phyloP scores from a whole-genome alignment of 345 rosid species.

The Eutrema yunnanense region DNA sequence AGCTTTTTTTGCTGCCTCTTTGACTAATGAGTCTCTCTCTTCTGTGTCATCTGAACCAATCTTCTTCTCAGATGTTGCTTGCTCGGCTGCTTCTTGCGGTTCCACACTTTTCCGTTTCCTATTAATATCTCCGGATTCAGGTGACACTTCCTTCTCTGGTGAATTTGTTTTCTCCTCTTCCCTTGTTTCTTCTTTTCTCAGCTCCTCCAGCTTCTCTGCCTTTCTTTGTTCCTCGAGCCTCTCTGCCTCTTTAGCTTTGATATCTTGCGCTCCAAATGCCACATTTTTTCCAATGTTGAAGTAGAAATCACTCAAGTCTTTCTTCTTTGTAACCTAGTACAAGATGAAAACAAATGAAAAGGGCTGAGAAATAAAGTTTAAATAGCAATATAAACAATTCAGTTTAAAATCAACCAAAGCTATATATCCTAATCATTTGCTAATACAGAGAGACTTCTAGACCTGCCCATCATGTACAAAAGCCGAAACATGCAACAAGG shows the following conservation, averaged over 20 bases:
- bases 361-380: neutral
- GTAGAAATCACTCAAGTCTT: constrained; percentile 76
- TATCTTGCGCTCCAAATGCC: constrained; percentile 62
- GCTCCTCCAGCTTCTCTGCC: constrained; percentile 36
- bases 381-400: neutral
- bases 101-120: constrained; percentile 26
- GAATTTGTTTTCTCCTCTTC: constrained; percentile 25
- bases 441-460: neutral
- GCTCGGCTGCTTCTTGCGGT: constrained; percentile 28
- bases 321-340: constrained; percentile 80
- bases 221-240: constrained; percentile 34
- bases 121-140: constrained; percentile 20
- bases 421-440: neutral
- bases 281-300: constrained; percentile 75
- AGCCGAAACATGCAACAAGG: neutral
- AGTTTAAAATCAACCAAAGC: neutral
- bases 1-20: constrained; percentile 32
- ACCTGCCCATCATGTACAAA: too few relatives aligned
- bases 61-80: constrained; percentile 20
- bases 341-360: constrained; percentile 9
- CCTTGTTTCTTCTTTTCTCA: constrained; percentile 31
- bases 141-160: constrained; percentile 14
- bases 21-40: constrained; percentile 23
- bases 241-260: constrained; percentile 39
- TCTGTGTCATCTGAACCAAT: constrained; percentile 24